phyloP scores from a whole-genome alignment of 2,329 filamentous ascomycete genomes.

The Immersiporthe knoxdaviesiana region DNA sequence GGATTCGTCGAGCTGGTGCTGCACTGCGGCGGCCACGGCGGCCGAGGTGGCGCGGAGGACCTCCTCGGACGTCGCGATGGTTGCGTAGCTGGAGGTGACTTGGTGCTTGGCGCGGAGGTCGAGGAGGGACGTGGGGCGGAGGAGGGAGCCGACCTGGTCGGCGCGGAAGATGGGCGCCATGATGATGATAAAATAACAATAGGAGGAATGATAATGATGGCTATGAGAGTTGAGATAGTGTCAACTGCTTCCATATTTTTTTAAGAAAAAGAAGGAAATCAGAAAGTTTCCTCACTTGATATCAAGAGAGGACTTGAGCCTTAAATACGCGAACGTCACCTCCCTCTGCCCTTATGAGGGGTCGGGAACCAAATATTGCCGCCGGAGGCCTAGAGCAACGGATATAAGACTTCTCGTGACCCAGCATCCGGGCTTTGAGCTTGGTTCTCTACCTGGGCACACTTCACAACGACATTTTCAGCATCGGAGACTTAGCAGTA shows the following conservation, averaged over 20 bases:
- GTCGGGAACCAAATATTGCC: background rate
- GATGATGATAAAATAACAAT: background rate
- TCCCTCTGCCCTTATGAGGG: background rate
- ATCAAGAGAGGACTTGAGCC: too few species aligned
- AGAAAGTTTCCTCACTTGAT: too few species aligned
- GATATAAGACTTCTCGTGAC: background rate
- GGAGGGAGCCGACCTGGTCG: conserved; percentile 24
- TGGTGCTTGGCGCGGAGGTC: conserved; percentile 14
- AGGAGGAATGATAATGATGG: background rate
- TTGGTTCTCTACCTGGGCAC: too few species aligned
- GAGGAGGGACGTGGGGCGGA: conserved; percentile 19
- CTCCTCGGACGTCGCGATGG: conserved; percentile 3
- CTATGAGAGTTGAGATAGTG: background rate
- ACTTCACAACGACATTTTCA: background rate
- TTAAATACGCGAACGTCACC: too few species aligned
- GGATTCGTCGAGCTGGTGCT: conserved; percentile 6
- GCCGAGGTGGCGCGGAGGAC: conserved; percentile 3
- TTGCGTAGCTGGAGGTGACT: conserved; percentile 5
- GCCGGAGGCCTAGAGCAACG: background rate
- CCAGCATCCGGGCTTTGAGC: background rate
- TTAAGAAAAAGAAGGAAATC: too few species aligned
- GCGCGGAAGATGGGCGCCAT: conserved; percentile 19
- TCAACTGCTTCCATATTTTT: background rate
- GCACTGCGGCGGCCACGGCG: conserved; percentile 13
- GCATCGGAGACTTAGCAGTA: background rate